Evolutionary conservation across 2,329 filamentous ascomycete species (phyloP).

Genomic region (Aspergillus flavus): DNA sequence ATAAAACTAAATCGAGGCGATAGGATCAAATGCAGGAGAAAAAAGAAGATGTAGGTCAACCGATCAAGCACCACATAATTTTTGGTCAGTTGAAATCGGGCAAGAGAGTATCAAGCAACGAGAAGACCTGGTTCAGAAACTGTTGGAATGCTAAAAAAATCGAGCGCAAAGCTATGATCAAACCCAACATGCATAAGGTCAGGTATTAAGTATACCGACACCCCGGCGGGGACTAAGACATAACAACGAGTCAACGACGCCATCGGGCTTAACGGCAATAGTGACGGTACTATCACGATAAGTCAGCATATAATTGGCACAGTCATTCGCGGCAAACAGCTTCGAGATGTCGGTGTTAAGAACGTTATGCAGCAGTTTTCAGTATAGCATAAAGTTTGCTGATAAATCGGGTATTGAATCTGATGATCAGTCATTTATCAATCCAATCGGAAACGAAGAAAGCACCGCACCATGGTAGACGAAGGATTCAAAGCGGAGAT

Average conservation of each 20-base stretch:
- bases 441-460: background rate
- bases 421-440: background rate
- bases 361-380: background rate
- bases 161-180: background rate
- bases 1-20: background rate
- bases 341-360: background rate
- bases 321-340: background rate
- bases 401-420: background rate
- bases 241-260: background rate
- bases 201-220: background rate
- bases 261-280: constrained; percentile 2
- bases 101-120: background rate
- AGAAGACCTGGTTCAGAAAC: background rate
- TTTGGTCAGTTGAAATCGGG: background rate
- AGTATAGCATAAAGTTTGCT: background rate
- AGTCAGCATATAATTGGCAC: background rate
- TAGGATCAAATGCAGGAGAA: no score
- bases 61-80: background rate
- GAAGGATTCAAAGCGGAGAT: background rate
- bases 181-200: background rate
- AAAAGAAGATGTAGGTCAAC: background rate
- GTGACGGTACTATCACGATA: background rate
- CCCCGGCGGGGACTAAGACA: background rate
- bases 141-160: background rate
- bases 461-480: background rate